Evolutionary conservation across 345 rosid genomes (phyloP), one percentile per base, ranked within the genome.

Genomic region (Citrus medica): DNA sequence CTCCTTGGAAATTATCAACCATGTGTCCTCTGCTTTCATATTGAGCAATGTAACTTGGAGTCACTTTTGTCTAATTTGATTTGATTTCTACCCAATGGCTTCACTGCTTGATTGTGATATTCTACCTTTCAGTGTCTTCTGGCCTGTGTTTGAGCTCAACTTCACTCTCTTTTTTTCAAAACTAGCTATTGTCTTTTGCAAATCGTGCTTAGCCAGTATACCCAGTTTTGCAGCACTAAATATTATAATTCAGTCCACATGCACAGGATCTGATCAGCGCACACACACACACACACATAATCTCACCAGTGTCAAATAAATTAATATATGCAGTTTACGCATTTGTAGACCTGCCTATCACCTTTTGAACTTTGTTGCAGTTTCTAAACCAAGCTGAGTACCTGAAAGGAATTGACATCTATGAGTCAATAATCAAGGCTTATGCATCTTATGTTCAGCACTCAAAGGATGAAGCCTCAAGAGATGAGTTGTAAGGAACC

Each of bases 351-450:
- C 65, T 76, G 28, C 84, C 66, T 6, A 16, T 77, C 38, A 4
- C 60, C 2, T 69, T 76, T 76, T 77, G 58, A 58, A 12, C 42
- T 66, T 71, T 84, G 76, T 78, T 79, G 85, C 93, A 94, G 98
- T 96, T 89, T 82, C 85, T 94, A 71, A 85, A 87, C 89, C 87
- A 89, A 83, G 89, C 77, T 7, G 97, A 94, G 84, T 94, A 94
- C 85, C 81, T 94, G 87, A 92, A 87, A 89, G 99, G 98, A 69
- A 89, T 94, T 65, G 88, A 87, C 46, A 82, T 94, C 17, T 92
- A 92, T 16, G 92, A 80, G 79, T 92, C 94, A 40, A 89, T 94
- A 63, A 88, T 96, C 71, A 89, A 89, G 87, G 83, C 90, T 35
- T 89, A 87, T 74, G 85, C 92, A 67, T 88, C 95, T 40, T 89